A percentile compares a stretch with the other conserved stretches of the same genome.
Conservation (phyloP, 257 asterid species). For the Jasminum sambac region DNA sequence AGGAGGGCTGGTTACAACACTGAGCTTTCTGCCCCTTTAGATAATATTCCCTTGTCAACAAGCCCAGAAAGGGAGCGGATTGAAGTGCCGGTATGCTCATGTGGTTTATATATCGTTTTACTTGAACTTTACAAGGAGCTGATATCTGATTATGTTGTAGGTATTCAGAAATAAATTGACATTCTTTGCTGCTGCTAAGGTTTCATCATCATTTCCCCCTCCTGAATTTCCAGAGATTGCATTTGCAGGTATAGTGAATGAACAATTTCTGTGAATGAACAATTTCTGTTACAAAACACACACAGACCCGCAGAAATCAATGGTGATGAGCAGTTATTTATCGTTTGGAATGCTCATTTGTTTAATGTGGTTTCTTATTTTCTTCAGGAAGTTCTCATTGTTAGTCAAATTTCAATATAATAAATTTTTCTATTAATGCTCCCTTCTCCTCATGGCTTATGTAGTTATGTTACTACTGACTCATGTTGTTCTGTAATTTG, state of each 20-base stretch:
- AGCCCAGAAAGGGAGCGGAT: slow-evolving; percentile 80
- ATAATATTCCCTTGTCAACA: slow-evolving; percentile 83
- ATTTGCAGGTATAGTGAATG: slow-evolving; percentile 71
- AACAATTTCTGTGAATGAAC: slow-evolving; percentile 10
- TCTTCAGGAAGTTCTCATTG: background rate
- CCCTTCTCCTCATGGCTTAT: background rate
- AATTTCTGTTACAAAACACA: background rate
- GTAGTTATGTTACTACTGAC: background rate
- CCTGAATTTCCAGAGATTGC: slow-evolving; percentile 98
- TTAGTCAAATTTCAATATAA: background rate
- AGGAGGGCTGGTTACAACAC: slow-evolving; percentile 91
- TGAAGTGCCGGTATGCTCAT: slow-evolving; percentile 77
- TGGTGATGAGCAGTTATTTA: background rate
- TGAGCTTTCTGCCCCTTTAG: slow-evolving; percentile 82
- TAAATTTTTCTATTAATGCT: background rate
- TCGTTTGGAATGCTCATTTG: background rate
- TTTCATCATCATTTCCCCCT: slow-evolving; percentile 85
- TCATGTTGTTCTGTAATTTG: background rate
- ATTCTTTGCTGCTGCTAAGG: slow-evolving; percentile 96
- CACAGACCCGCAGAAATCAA: no score
- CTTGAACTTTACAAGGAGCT: slow-evolving; percentile 17
- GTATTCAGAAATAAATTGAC: slow-evolving; percentile 80
- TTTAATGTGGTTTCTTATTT: slow-evolving; percentile 2
- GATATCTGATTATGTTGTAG: slow-evolving; percentile 40
- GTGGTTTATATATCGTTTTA: slow-evolving; percentile 14